Percentiles rank a stretch among this genome's conserved stretches.
Conservation (phyloP, 106 monocot genomes). For the Vanilla planifolia region DNA sequence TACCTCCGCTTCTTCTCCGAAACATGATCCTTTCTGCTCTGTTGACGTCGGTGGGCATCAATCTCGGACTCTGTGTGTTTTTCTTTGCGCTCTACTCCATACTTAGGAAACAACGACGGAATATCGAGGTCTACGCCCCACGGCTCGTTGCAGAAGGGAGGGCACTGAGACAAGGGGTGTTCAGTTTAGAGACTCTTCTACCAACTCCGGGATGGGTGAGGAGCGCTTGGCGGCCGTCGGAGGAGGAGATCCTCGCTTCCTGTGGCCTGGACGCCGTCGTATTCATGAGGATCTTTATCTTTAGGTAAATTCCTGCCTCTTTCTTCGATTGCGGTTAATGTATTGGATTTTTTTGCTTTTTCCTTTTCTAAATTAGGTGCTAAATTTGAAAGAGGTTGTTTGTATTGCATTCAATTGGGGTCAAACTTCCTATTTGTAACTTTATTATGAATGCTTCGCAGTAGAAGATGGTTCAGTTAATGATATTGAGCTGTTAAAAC, state of each 20-base stretch:
- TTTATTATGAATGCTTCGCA: no score
- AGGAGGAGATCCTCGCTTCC: conserved; percentile 61
- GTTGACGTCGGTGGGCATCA: conserved; percentile 86
- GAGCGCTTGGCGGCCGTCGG: conserved; percentile 52
- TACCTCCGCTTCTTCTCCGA: background rate
- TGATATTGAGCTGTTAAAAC: no score
- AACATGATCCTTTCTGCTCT: conserved; percentile 90
- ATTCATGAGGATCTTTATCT: conserved; percentile 82
- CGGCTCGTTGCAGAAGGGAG: conserved; percentile 60
- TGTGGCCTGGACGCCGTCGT: conserved; percentile 85
- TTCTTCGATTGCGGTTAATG: no score
- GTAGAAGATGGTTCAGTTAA: no score
- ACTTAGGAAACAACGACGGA: conserved; percentile 60
- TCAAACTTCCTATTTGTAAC: no score
- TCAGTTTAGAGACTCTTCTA: conserved; percentile 58
- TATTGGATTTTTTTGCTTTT: background rate
- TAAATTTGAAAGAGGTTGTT: background rate
- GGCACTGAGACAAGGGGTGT: conserved; percentile 3
- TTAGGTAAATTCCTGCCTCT: conserved; percentile 32
- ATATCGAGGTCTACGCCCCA: conserved; percentile 62
- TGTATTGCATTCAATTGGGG: background rate
- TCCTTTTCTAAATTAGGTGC: background rate
- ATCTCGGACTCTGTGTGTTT: conserved; percentile 73
- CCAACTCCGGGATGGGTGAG: conserved; percentile 73
- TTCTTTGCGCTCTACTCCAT: conserved; percentile 67